Base-by-base conservation (phyloP, 257 asterid genomes). In the Nicotiana paniculata region DNA sequence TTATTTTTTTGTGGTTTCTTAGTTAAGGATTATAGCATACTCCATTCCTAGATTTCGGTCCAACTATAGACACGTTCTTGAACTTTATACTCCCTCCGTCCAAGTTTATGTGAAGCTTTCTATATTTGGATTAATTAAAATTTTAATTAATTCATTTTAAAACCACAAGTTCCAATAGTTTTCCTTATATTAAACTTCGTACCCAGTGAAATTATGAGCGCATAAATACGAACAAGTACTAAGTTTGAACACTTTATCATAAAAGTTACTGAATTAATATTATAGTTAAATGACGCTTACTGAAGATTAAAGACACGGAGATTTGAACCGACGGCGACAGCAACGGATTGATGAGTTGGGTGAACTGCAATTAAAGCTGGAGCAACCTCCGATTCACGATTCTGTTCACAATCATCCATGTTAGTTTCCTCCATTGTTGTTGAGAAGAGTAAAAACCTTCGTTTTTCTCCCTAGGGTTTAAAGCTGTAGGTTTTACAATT, bases 341-440 rank as follows among this genome's bases (percentile, higher is more conserved):
- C 83, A 1, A 93, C 89, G 9, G 89, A 93, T 12, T 85, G 77
- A 9, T 94, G 96, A 81, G 70, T 24, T 59, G 95, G 97, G 57
- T 96, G 98, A 64, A 94, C 83, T 9, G 98, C 93, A 75, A 96
- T 89, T 72, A 90, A 86, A 3, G 97, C 98, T 17, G 99, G 97
- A 51, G 98, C 96, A 2, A 90, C 96, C 88, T 94, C 97, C 15
- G 87, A 78, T 84, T 92, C 98, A 59, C 89, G 92, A 88, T 87
- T 89, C 80, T 88, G 89, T 81, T 90, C 92, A 84, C 65, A 77
- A 81, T 90, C 95, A 68, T 92, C 97, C 88, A 91, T 81, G 84
- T 83, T 85, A 48, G 80, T 80, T 63, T 90, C 97, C 81, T 92
- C 97, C 97, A 94, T 74, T 59, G 62, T 46, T 46, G 78, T 46